Percentiles rank a stretch among this genome's conserved stretches.
These are phyloP conservation scores for Peronospora tabacina DNA, from an alignment of 352 stramenopile species.

Conservation along the genomic window DNA sequence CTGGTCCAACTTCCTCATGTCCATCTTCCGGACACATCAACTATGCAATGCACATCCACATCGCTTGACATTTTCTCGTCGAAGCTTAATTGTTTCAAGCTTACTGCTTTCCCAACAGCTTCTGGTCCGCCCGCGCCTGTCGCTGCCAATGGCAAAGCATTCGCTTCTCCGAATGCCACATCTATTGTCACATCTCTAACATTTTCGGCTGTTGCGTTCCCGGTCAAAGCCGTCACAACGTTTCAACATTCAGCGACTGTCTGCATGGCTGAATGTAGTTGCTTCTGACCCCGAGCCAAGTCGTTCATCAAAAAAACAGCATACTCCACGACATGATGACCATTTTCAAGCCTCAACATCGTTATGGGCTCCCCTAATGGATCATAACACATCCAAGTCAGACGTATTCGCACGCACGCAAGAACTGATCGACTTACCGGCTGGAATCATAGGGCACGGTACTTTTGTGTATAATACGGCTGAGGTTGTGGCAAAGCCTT, in stretches of 20 bases:
- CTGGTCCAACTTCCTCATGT: too few species aligned
- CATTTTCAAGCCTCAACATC: conserved; percentile 1
- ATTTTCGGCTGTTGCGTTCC: too few species aligned
- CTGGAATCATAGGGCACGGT: conserved; percentile 12
- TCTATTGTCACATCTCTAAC: too few species aligned
- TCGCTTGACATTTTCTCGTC: too few species aligned
- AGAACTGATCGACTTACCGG: conserved; percentile 8
- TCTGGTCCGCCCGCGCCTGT: too few species aligned
- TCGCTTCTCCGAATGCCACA: too few species aligned
- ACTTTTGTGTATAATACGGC: neutral
- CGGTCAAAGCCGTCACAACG: too few species aligned
- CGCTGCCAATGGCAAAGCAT: too few species aligned
- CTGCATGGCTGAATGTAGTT: neutral
- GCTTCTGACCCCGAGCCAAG: neutral
- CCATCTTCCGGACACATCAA: too few species aligned
- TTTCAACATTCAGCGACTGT: neutral
- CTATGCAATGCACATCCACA: too few species aligned
- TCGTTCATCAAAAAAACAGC: conserved; percentile 7
- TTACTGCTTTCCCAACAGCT: too few species aligned
- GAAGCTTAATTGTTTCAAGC: too few species aligned
- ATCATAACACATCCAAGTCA: neutral
- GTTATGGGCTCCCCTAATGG: neutral
- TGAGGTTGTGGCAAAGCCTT: conserved; percentile 8
- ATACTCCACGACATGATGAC: conserved; percentile 1
- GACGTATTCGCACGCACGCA: conserved; percentile 1